phyloP scores from a whole-genome alignment of 2,329 filamentous ascomycete genomes.

The Colletotrichum aenigma region DNA sequence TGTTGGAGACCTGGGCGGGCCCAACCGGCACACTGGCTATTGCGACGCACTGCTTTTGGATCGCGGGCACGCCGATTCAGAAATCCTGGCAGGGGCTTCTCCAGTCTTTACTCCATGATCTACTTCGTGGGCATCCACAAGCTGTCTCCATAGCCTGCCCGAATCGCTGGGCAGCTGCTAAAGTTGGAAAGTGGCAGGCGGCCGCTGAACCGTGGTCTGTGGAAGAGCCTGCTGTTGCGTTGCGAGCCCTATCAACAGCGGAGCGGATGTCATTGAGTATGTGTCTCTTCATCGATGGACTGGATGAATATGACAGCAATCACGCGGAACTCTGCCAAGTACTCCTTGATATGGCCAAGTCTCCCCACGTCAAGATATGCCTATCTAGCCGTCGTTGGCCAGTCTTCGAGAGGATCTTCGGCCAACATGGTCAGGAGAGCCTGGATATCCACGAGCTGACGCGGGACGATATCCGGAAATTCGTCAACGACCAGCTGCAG shows the following conservation, averaged over 20 bases:
- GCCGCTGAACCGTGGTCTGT: background rate
- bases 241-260: background rate
- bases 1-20: rapidly evolving
- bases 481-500: background rate
- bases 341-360: background rate
- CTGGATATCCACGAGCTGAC: background rate
- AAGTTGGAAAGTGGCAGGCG: background rate
- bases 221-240: background rate
- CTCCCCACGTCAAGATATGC: background rate
- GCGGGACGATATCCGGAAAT: background rate
- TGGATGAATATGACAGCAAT: background rate
- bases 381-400: background rate
- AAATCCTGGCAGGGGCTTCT: background rate
- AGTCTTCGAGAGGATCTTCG: background rate
- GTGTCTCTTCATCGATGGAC: background rate
- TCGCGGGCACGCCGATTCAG: background rate
- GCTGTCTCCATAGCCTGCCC: background rate
- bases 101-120: background rate
- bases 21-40: background rate
- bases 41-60: background rate
- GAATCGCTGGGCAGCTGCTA: background rate
- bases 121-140: background rate
- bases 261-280: background rate
- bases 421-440: background rate
- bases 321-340: background rate